phyloP scores from a whole-genome alignment of 345 rosid species.

The Microthlaspi erraticum region DNA sequence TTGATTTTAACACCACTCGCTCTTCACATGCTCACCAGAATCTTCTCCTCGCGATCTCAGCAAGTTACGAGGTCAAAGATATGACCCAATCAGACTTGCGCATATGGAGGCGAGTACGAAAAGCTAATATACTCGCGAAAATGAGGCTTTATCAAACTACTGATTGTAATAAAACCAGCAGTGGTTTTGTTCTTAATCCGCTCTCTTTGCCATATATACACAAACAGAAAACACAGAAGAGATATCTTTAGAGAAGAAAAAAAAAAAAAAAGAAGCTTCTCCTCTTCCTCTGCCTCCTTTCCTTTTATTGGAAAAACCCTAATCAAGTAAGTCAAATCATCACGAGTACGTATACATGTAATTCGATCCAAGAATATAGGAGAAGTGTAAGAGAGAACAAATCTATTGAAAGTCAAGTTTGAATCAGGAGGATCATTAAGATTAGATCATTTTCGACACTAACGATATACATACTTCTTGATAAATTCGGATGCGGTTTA shows the following conservation, averaged over 20 bases:
- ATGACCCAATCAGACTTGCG: conserved; percentile 32
- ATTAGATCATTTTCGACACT: conserved; percentile 16
- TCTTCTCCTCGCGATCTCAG: conserved; percentile 18
- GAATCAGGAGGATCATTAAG: conserved; percentile 17
- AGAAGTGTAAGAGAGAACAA: conserved; percentile 1
- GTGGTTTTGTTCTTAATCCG: conserved; percentile 41
- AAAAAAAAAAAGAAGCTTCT: conserved; percentile 35
- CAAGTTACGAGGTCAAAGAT: conserved; percentile 18
- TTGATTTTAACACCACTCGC: background rate
- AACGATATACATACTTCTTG: conserved; percentile 2
- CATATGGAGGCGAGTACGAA: conserved; percentile 11
- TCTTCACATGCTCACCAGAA: conserved; percentile 11
- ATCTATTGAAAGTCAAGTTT: conserved; percentile 19
- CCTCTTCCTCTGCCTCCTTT: conserved; percentile 30
- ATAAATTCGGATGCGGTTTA: conserved; percentile 4
- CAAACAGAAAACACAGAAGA: conserved; percentile 30
- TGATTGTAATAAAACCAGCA: conserved; percentile 41
- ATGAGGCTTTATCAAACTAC: background rate
- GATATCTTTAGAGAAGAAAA: background rate
- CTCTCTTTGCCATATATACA: conserved; percentile 32
- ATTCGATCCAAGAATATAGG: conserved; percentile 19
- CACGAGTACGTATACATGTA: conserved; percentile 2
- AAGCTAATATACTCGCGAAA: background rate
- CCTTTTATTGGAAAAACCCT: conserved; percentile 36
- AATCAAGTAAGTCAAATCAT: conserved; percentile 46